Conservation (phyloP, 164 flowering plant genomes). For the Dillenia suffruticosa region DNA sequence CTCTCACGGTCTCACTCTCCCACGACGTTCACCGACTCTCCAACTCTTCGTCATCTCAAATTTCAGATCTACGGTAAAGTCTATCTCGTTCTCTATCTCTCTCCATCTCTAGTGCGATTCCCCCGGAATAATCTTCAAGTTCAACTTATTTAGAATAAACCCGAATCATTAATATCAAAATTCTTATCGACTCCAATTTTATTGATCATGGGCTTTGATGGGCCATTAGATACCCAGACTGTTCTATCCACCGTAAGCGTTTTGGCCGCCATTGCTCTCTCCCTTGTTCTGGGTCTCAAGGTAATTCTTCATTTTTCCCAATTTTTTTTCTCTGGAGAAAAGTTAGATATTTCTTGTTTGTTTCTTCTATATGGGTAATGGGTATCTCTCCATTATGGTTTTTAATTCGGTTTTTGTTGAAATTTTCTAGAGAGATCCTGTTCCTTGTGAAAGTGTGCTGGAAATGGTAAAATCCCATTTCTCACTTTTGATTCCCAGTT, state of each 20-base stretch:
- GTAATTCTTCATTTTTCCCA: slow-evolving; percentile 18
- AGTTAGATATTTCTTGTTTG: not conserved
- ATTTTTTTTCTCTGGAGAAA: not conserved
- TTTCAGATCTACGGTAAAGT: too few relatives aligned
- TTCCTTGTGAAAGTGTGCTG: slow-evolving; percentile 92
- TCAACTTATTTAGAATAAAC: too few relatives aligned
- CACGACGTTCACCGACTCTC: too few relatives aligned
- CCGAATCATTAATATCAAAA: slow-evolving; percentile 16
- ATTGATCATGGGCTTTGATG: slow-evolving; percentile 36
- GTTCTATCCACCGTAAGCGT: slow-evolving; percentile 68
- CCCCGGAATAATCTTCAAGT: too few relatives aligned
- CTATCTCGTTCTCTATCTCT: too few relatives aligned
- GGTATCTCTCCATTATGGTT: not conserved
- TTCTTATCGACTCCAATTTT: slow-evolving; percentile 44
- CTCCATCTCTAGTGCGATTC: too few relatives aligned
- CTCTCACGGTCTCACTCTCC: too few relatives aligned
- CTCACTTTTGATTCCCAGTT: not conserved
- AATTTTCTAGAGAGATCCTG: slow-evolving; percentile 82
- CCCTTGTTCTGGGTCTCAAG: slow-evolving; percentile 83
- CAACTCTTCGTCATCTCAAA: too few relatives aligned
- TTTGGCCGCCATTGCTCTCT: slow-evolving; percentile 77
- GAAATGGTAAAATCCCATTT: slow-evolving; percentile 55
- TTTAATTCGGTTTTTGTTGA: slow-evolving; percentile 1
- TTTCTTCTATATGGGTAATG: not conserved
- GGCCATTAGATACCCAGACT: slow-evolving; percentile 71